phyloP scores from a whole-genome alignment of 805 yeast genomes.

The Cyberlindnera mississippiensis region DNA sequence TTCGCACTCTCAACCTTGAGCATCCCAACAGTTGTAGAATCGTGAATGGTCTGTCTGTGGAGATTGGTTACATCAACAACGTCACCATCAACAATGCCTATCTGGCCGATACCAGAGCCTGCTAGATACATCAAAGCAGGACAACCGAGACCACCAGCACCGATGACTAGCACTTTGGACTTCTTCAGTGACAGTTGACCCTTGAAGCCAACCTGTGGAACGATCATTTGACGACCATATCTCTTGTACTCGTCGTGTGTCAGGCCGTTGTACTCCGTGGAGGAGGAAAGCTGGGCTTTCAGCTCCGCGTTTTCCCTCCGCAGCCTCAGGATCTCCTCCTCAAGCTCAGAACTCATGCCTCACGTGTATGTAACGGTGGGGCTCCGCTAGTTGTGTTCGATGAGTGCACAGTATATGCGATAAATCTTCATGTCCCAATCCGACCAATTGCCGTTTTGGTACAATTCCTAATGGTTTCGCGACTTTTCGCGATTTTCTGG shows the following conservation, averaged over 20 bases:
- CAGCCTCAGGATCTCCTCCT: neutral
- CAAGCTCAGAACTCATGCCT: too few relatives aligned
- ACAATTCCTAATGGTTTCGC: too few relatives aligned
- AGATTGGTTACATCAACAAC: conserved; percentile 78
- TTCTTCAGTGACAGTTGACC: conserved; percentile 59
- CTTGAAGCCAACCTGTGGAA: conserved; percentile 55
- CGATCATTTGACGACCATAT: conserved; percentile 95
- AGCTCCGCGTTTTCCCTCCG: neutral
- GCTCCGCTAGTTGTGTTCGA: too few relatives aligned
- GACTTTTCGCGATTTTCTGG: too few relatives aligned
- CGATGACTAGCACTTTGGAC: conserved; percentile 69
- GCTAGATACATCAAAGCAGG: conserved; percentile 83
- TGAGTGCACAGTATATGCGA: too few relatives aligned
- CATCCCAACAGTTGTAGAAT: conserved; percentile 60
- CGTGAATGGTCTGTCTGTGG: conserved; percentile 86
- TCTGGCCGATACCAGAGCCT: conserved; percentile 81
- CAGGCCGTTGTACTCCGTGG: conserved; percentile 8
- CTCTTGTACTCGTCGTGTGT: conserved; percentile 67
- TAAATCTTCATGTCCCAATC: too few relatives aligned
- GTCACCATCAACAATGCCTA: conserved; percentile 89
- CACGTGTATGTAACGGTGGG: too few relatives aligned
- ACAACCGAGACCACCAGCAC: conserved; percentile 97
- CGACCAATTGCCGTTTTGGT: too few relatives aligned
- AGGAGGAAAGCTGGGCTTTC: neutral
- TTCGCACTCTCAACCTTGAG: conserved; percentile 80